Base-by-base conservation (phyloP, 192 early-diverging fungal genomes). In the Martensiomyces pterosporus region DNA sequence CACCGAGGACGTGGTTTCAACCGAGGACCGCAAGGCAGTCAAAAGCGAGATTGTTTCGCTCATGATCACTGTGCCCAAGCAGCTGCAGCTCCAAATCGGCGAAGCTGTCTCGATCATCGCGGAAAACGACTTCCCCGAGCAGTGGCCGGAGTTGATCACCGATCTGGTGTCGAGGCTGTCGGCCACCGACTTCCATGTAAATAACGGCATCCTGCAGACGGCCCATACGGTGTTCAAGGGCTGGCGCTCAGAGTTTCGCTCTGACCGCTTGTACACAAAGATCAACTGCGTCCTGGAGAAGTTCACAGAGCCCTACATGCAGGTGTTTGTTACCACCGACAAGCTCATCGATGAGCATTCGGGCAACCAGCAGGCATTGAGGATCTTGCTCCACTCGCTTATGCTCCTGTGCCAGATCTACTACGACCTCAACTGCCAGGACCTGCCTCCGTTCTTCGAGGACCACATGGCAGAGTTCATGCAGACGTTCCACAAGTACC, bases 401-500 rank as follows among this genome's bases (percentile, higher is more conserved):
- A 67, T 84, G 39, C 78, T 93, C 6, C 57, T 96, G 45, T 79
- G 81, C 45, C 88, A 95, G 66, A 89, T 99, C 43, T 99, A 85
- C 64, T 93, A 93, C 57, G 87, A 89, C 62, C 75, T 99, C 39
- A 99, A 94, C 55, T 94, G 79, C 60, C 94, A 97, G 71, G 97
- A 99, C 67, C 67, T 96, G 43, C 94, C 97, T 12, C 90, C 93
- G 57, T 97, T 91, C 64, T 97, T 97, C 49, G 94, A 97, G 57
- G 92, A 96, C 64, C 81, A 97, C 63, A 82, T 92, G 71, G 67
- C 61, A 9, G 61, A 76, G 51, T 95, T 91, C 42, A 85, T 97
- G 89, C 47, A 62, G 14, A 58, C 93, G 9, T 83, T 97, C 54
- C 84, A 85, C 66, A 93, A 93, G 63, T 99, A 97, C 51, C 61